Conservation (phyloP, 169 alveolate genomes). For the Cryptosporidium baileyi region DNA sequence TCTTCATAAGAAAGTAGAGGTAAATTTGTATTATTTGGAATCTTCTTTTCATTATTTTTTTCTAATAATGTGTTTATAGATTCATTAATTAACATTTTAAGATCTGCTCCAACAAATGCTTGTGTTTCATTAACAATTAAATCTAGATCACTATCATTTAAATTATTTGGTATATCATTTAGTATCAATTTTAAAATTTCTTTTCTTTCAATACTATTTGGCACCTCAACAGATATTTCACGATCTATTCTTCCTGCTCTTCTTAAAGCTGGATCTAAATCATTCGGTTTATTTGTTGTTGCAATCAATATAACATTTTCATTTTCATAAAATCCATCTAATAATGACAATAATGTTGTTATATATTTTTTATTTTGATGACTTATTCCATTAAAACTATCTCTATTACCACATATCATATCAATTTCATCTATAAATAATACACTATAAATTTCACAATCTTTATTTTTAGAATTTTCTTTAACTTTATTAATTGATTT, state of each 20-base stretch:
- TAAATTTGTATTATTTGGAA: no score
- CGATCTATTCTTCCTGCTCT: slow-evolving; percentile 97
- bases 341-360: slow-evolving; percentile 83
- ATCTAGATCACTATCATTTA: slow-evolving; percentile 71
- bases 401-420: slow-evolving; percentile 88
- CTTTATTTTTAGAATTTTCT: slow-evolving; percentile 8
- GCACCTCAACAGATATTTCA: slow-evolving; percentile 92
- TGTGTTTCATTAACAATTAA: slow-evolving; percentile 78
- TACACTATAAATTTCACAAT: slow-evolving; percentile 32
- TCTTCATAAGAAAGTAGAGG: slow-evolving; percentile 25
- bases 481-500: not conserved
- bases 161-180: slow-evolving; percentile 71
- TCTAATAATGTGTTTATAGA: slow-evolving; percentile 61
- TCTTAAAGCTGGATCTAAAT: slow-evolving; percentile 91
- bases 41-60: not conserved
- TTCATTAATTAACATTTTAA: slow-evolving; percentile 77
- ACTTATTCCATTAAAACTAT: slow-evolving; percentile 76
- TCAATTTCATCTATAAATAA: slow-evolving; percentile 93
- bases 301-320: slow-evolving; percentile 88
- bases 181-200: slow-evolving; percentile 82
- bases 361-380: slow-evolving; percentile 81
- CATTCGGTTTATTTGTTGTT: slow-evolving; percentile 89
- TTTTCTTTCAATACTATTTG: slow-evolving; percentile 87
- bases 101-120: slow-evolving; percentile 88
- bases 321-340: slow-evolving; percentile 81